phyloP scores from a whole-genome alignment of 176 grass and related monocot species.

The Oryza meyeriana region DNA sequence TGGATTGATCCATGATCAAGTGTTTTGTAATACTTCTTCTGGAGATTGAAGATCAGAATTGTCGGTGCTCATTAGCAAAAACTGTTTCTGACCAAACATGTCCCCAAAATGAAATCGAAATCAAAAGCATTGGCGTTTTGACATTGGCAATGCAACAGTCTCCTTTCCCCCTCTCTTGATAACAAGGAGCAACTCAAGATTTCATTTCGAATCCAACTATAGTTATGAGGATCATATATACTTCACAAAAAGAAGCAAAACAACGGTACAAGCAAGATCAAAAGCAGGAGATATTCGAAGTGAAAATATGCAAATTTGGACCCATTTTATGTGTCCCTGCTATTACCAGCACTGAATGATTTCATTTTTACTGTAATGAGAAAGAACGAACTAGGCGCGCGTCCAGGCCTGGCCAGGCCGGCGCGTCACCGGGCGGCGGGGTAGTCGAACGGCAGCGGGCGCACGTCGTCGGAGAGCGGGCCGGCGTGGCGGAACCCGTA shows the following conservation, averaged over 20 bases:
- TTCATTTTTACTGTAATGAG: not conserved
- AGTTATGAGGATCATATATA: not conserved
- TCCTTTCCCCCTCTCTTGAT: not conserved
- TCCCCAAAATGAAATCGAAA: not conserved
- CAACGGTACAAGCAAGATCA: not conserved
- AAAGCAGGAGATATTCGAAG: not conserved
- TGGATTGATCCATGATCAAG: not conserved
- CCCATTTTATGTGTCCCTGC: not conserved
- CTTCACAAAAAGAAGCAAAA: not conserved
- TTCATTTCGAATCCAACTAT: not conserved
- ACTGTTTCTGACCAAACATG: not conserved
- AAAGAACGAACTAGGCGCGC: not conserved
- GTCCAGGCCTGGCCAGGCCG: not conserved
- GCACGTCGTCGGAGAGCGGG: conserved; percentile 39
- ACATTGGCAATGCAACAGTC: not conserved
- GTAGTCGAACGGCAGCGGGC: conserved; percentile 66
- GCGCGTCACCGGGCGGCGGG: conserved; percentile 8
- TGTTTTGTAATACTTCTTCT: not conserved
- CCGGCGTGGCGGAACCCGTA: conserved; percentile 66
- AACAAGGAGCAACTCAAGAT: not conserved
- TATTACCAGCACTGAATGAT: not conserved
- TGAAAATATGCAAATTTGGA: not conserved
- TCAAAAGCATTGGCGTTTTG: not conserved
- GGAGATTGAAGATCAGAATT: not conserved
- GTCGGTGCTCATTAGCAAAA: not conserved